Evolutionary conservation across 2,329 filamentous ascomycete genomes (phyloP), one percentile per base, ranked within the genome.

Genomic region (Drechslerella dactyloides): DNA sequence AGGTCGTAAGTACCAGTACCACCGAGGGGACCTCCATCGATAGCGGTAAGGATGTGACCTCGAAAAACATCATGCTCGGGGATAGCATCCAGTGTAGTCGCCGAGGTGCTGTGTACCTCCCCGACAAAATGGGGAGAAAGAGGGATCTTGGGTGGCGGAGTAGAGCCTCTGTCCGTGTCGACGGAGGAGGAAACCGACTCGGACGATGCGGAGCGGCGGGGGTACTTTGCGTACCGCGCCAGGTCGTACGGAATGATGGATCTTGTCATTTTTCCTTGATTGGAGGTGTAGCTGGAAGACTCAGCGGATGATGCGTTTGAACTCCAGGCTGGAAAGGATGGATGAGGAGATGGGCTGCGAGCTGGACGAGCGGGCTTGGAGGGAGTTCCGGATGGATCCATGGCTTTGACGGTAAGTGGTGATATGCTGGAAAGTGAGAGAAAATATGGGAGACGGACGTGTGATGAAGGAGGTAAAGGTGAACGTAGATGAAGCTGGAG

Each of bases 211-310:
- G n/a, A 11, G 10, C 3, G 30, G 8, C 65, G 52, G 11, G 65
- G 65, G 48, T 69, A 69, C 2, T 11, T 33, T 15, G 58, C 65
- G 30, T 61, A 69, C n/a, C 58, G 40, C 1, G n/a, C 37, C 4
- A 69, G 37, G 30, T 59, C 37, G 27, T 69, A 69, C 2, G 65
- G 58, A 53, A 58, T 58, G 0, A 33, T 33, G 27, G 4, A 3
- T 33, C 8, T 8, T 33, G 27, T 33, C 27, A 8, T 3, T 3
- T 33, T 8, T 8, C 4, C 3, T 33, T 3, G 8, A 33, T 3
- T 4, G 27, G 8, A 8, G 3, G 27, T 33, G 8, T 3, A 33
- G 27, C 4, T 33, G 27, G 27, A 33, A 33, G 27, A 33, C 3
- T 33, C 27, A 33, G 27, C n/a, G n/a, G n/a, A n/a, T n/a, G n/a